Percentiles rank a stretch among this genome's conserved stretches.
These are phyloP conservation scores for Astrothelium subdiscretum DNA, from an alignment of 495 filamentous ascomycete genomes.

Conservation along the genomic window DNA sequence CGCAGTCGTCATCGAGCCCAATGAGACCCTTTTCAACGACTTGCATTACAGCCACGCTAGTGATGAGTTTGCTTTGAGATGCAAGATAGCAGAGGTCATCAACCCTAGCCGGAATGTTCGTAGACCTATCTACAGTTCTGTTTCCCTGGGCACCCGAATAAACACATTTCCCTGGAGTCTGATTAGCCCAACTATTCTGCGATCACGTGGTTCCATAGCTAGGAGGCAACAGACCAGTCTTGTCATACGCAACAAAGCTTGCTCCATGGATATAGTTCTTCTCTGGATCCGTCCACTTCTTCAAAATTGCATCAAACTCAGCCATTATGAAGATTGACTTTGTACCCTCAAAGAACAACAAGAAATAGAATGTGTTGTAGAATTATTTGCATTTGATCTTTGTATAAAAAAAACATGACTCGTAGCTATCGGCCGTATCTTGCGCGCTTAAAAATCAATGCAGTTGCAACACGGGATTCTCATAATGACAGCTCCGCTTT, in stretches of 20 bases:
- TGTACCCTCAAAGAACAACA: neutral
- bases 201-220: neutral
- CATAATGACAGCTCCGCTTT: too few species aligned
- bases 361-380: neutral
- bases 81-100: slow-evolving; percentile 20
- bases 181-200: neutral
- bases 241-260: neutral
- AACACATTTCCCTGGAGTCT: neutral
- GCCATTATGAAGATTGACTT: neutral
- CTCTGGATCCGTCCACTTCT: neutral
- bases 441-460: neutral
- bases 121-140: neutral
- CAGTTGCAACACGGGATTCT: neutral
- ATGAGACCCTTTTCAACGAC: slow-evolving; percentile 24
- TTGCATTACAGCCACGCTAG: slow-evolving; percentile 24
- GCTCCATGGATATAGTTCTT: neutral
- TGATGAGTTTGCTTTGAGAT: slow-evolving; percentile 26
- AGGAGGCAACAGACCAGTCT: neutral
- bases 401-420: neutral
- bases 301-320: neutral
- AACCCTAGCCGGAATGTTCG: slow-evolving; percentile 13
- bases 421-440: neutral
- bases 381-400: neutral
- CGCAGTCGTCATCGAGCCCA: slow-evolving; percentile 23
- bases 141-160: neutral